Conservation (phyloP, 306 rosid species). For the Sesbania bispinosa region DNA sequence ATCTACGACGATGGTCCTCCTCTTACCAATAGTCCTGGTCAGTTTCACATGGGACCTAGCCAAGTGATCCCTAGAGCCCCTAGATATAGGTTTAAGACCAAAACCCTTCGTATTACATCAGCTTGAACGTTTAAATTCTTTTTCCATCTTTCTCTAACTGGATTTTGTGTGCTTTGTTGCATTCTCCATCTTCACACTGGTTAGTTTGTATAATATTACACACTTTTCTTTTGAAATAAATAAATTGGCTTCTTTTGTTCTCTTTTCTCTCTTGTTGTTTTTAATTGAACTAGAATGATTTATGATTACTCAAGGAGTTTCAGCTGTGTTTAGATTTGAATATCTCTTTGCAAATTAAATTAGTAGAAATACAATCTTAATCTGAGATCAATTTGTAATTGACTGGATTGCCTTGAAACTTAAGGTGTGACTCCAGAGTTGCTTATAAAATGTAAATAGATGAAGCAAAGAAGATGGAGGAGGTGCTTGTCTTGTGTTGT, state of each 20-base stretch:
- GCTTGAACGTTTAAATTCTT: slow-evolving; percentile 11
- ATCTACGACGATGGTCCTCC: slow-evolving; percentile 90
- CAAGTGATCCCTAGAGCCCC: slow-evolving; percentile 87
- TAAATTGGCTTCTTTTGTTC: not conserved
- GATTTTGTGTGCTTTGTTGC: not conserved
- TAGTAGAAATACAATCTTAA: not conserved
- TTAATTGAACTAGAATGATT: not conserved
- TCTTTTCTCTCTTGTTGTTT: not conserved
- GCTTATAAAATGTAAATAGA: not conserved
- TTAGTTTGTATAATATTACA: not conserved
- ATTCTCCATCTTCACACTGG: not conserved
- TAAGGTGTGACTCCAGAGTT: not conserved
- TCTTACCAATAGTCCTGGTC: slow-evolving; percentile 61
- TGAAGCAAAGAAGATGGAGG: not conserved
- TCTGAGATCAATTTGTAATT: not conserved
- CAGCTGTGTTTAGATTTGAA: not conserved
- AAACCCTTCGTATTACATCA: slow-evolving; percentile 62
- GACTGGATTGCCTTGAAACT: not conserved
- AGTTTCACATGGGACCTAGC: slow-evolving; percentile 85
- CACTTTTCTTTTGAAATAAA: not conserved
- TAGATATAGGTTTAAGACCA: slow-evolving; percentile 69
- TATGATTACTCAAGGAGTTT: not conserved
- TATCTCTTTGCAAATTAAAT: not conserved
- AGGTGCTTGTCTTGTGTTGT: not conserved
- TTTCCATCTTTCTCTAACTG: not conserved